Conservation (phyloP, 2,329 filamentous ascomycete species). For the Leptographium lundbergii region DNA sequence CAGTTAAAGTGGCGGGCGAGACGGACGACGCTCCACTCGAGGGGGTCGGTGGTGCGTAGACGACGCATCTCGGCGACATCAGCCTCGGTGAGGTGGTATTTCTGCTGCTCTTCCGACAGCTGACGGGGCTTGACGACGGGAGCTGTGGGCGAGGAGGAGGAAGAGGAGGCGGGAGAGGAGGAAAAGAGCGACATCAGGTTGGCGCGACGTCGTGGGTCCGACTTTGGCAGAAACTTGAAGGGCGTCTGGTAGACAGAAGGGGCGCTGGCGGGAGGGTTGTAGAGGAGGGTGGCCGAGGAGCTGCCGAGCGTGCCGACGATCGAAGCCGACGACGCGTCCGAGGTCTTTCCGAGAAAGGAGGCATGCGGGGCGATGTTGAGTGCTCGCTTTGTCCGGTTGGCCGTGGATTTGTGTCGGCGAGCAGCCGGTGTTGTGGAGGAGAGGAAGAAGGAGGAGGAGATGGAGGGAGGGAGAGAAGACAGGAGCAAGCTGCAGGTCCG, state of each 20-base stretch:
- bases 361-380: constrained; percentile 49
- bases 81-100: constrained; percentile 39
- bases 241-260: constrained; percentile 51
- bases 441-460: background rate
- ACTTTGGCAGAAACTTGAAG: constrained; percentile 49
- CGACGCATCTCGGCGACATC: constrained; percentile 48
- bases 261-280: constrained; percentile 34
- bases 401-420: constrained; percentile 34
- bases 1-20: constrained; percentile 45
- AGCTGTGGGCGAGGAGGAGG: constrained; percentile 9
- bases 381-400: constrained; percentile 40
- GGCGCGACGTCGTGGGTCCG: constrained; percentile 39
- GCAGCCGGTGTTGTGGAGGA: background rate
- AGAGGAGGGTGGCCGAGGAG: constrained; percentile 30
- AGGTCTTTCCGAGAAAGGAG: constrained; percentile 33
- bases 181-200: constrained; percentile 32
- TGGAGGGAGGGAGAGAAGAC: background rate
- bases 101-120: background rate
- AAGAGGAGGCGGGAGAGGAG: constrained; percentile 7
- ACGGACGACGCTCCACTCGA: constrained; percentile 38
- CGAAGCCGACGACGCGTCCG: constrained; percentile 18
- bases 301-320: constrained; percentile 15
- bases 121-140: constrained; percentile 7
- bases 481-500: background rate
- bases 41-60: constrained; percentile 39